Evolutionary conservation across 2,329 filamentous ascomycete genomes (phyloP), one percentile per base, ranked within the genome.

Genomic region (Ceratocystis papillata): DNA sequence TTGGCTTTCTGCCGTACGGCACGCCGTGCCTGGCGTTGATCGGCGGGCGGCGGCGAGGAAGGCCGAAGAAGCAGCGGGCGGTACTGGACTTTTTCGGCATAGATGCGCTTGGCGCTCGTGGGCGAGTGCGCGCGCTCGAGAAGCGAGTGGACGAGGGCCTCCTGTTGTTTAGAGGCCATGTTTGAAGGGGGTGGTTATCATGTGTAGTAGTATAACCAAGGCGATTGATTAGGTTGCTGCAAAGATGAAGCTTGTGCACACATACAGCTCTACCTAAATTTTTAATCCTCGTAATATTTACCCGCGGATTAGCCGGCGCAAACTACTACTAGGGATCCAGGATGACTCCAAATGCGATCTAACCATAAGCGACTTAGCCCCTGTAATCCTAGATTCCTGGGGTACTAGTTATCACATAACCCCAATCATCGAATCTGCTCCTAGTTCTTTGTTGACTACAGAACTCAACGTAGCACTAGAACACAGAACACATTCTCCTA

Each of bases 61-160:
- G 90, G 86, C 53, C 87, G 85, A 2, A 96, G 83, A 72, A 87
- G 84, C 66, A 96, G 84, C 0, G 90, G 87, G 60, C 90, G 90
- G 73, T 90, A 86, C 71, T 90, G 85, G 74, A 96, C 84, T 75
- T 91, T 91, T 69, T 96, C 89, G 69, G 81, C 80, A 79, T 88
- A 93, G 75, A 96, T 89, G 65, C 85, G 81, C 44, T 79, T 78
- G 65, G 86, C 84, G 67, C 83, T 86, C 69, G 87, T 81, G 30
- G 90, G 87, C 1, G 89, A 87, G 76, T 96, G 90, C 8, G 90
- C 90, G 71, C 89, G 86, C 5, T 81, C 76, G 64, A 97, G 86
- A 63, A 96, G 84, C 6, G 80, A 77, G 69, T 85, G 80, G 0
- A 84, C 85, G 8, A 83, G 73, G 53, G 66, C 37, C 7, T 65